Base-by-base conservation (phyloP, 345 rosid species). In the Mallotus nudiflorus region DNA sequence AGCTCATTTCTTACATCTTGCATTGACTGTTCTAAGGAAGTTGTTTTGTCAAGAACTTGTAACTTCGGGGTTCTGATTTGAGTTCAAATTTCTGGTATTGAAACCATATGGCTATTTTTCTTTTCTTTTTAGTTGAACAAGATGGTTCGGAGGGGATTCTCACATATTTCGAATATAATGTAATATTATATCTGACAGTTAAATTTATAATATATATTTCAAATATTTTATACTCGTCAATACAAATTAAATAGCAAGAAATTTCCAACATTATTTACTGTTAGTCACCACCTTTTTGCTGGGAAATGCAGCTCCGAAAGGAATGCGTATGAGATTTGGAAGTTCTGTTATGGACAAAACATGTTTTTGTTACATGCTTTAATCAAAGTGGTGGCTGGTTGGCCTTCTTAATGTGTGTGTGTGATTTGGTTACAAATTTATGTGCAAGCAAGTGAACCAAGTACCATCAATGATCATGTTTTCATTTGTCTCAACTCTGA, bases 301-400 rank as follows among this genome's bases (percentile, higher is more conserved):
- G 66, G 66, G 49, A 39, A 40, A 62, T 49, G 7, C 44, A 60
- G 24, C 9, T 9, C n/a, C n/a, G 6, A 7, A 2, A 11, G 66
- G 15, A 35, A 60, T 35, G 20, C 46, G 1, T 46, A 60, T n/a
- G 12, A 52, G 27, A n/a, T 62, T 62, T 62, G 66, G 50, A 62
- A 40, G 50, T 40, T 62, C 1, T 20, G 11, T 22, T 40, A 10
- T 19, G 50, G 49, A 62, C n/a, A 29, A 40, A 62, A 62, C 20
- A 18, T 62, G 31, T 20, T n/a, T n/a, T n/a, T n/a, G n/a, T n/a
- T n/a, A 62, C 39, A 11, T 39, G 4, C 20, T 22, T 0, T 0
- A 39, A 29, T 62, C 18, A 62, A n/a, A 39, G 19, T 62, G 19
- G 22, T 6, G 44, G 49, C 11, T 33, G 44, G 49, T 4, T 33